phyloP scores from a whole-genome alignment of 1,284 basidiomycete genomes.

The Ustilago xerochloae region DNA sequence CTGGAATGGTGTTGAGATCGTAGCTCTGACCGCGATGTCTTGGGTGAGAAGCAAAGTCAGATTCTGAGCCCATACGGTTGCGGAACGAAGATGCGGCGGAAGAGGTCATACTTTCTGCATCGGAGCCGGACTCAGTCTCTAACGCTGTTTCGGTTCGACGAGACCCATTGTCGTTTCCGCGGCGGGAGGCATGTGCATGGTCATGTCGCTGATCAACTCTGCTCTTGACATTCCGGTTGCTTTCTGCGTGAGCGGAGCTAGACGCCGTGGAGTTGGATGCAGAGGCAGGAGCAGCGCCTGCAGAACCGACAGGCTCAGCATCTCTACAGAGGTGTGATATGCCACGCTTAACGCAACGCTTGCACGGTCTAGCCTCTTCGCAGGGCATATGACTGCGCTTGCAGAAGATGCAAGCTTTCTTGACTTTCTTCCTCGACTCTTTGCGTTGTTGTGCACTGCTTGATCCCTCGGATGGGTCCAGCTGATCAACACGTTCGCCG shows the following conservation, averaged over 20 bases:
- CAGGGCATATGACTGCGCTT: constrained; percentile 55
- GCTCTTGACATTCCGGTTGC: constrained; percentile 15
- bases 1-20: constrained; percentile 31
- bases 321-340: constrained; percentile 49
- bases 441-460: constrained; percentile 13
- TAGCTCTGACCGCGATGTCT: background rate
- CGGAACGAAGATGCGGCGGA: constrained; percentile 20
- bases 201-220: constrained; percentile 17
- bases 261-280: constrained; percentile 1
- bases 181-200: constrained; percentile 12
- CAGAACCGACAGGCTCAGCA: constrained; percentile 29
- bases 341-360: constrained; percentile 46
- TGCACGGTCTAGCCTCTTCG: constrained; percentile 42
- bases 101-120: constrained; percentile 23
- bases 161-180: background rate
- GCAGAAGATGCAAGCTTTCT: constrained; percentile 53
- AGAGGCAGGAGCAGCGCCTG: constrained; percentile 9
- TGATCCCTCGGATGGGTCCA: background rate
- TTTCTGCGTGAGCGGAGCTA: background rate
- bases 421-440: constrained; percentile 49
- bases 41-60: background rate
- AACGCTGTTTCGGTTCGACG: background rate
- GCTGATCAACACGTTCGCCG: background rate
- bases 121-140: constrained; percentile 27
- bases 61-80: background rate